Percentiles rank a stretch among this genome's conserved stretches.
These are phyloP conservation scores for Xanthoconium separans DNA, from an alignment of 1,284 basidiomycete species.

Conservation along the genomic window DNA sequence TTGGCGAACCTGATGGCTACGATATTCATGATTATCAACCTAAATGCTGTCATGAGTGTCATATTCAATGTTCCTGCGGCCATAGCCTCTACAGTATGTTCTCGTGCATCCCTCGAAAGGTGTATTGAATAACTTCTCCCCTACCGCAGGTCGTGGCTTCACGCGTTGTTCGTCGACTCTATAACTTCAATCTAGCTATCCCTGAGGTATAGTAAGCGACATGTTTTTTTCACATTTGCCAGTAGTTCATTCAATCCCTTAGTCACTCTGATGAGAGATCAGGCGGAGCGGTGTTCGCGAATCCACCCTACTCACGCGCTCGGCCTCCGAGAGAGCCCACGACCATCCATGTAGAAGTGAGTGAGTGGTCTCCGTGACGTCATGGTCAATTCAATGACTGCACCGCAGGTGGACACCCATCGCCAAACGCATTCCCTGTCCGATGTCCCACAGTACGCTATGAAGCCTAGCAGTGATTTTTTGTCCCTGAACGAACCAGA, in stretches of 20 bases:
- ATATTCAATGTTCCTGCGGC: slow-evolving; percentile 40
- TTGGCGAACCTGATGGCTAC: slow-evolving; percentile 36
- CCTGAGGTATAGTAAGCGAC: slow-evolving; percentile 57
- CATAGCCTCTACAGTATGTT: slow-evolving; percentile 41
- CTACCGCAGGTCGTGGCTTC: slow-evolving; percentile 61
- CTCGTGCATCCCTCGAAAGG: neutral
- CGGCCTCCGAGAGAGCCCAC: slow-evolving; percentile 19
- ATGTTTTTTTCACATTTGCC: neutral
- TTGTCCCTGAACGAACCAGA: slow-evolving; percentile 27
- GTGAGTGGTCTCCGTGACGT: slow-evolving; percentile 3
- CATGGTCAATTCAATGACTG: slow-evolving; percentile 2
- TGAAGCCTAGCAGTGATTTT: slow-evolving; percentile 28
- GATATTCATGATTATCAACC: slow-evolving; percentile 33
- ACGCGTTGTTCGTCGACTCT: slow-evolving; percentile 65
- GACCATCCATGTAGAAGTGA: slow-evolving; percentile 36
- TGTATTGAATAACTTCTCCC: slow-evolving; percentile 1
- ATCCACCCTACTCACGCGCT: slow-evolving; percentile 16
- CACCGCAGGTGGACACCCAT: slow-evolving; percentile 37
- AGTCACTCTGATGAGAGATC: slow-evolving; percentile 35
- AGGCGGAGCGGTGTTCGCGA: slow-evolving; percentile 31
- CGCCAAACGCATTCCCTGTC: slow-evolving; percentile 28
- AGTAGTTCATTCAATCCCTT: slow-evolving; percentile 3
- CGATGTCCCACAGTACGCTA: slow-evolving; percentile 24
- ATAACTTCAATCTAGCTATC: slow-evolving; percentile 52
- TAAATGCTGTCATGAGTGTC: slow-evolving; percentile 35